Evolutionary conservation across 164 flowering plant species (phyloP).

Genomic region (Sextonia rubra): DNA sequence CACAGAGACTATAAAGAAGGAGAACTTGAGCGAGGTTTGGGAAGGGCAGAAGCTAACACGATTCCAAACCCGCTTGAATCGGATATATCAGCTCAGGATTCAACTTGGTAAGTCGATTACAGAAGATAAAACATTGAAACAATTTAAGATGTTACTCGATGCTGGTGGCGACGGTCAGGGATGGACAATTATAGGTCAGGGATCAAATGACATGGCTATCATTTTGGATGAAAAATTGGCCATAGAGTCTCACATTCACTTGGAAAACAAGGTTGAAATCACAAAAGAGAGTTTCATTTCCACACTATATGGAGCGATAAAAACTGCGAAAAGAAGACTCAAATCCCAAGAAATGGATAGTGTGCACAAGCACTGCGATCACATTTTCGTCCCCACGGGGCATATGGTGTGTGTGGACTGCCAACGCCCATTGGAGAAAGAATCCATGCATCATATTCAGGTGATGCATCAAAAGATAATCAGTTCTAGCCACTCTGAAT

Average conservation of each 20-base stretch:
- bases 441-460: constrained; percentile 40
- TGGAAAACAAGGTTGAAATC: constrained; percentile 21
- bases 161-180: constrained; percentile 45
- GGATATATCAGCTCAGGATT: constrained; percentile 50
- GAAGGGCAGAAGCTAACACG: constrained; percentile 27
- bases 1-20: constrained; percentile 9
- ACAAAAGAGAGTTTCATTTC: constrained; percentile 33
- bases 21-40: constrained; percentile 27
- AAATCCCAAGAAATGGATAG: constrained; percentile 18
- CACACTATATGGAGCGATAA: constrained; percentile 28
- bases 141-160: constrained; percentile 44
- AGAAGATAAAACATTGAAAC: constrained; percentile 39
- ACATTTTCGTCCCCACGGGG: constrained; percentile 60
- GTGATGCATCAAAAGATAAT: constrained; percentile 34
- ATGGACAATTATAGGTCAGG: constrained; percentile 57
- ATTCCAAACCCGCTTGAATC: constrained; percentile 51
- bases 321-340: no score
- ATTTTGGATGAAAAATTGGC: constrained; percentile 41
- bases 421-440: constrained; percentile 68
- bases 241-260: constrained; percentile 20
- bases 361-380: constrained; percentile 58
- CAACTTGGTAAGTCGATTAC: constrained; percentile 35
- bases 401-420: constrained; percentile 61
- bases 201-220: constrained; percentile 34
- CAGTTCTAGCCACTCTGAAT: neutral